A percentile compares a stretch with the other conserved stretches of the same genome.
These are phyloP conservation scores for Solanum chaucha DNA, from an alignment of 257 asterid genomes.

Conservation along the genomic window DNA sequence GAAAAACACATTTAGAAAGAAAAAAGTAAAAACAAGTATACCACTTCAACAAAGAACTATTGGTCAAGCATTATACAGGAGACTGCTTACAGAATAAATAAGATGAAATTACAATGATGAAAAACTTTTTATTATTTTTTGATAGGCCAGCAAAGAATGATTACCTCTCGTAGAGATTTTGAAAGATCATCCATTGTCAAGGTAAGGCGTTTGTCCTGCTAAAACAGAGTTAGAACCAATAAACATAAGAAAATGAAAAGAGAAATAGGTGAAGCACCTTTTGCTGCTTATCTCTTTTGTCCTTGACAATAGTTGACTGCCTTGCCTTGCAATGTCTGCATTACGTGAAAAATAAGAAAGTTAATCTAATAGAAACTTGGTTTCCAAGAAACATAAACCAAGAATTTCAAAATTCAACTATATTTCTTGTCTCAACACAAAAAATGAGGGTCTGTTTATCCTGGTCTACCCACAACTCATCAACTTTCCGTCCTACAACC, in stretches of 20 bases:
- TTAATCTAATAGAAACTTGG: neutral
- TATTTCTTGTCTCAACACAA: neutral
- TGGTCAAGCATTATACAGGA: neutral
- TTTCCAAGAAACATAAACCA: neutral
- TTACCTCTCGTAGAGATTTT: constrained; percentile 85
- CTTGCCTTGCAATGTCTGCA: constrained; percentile 94
- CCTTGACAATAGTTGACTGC: constrained; percentile 66
- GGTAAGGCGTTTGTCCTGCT: constrained; percentile 81
- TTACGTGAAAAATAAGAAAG: constrained; percentile 2
- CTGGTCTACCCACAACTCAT: neutral
- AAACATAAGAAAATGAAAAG: constrained; percentile 1
- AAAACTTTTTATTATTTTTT: neutral
- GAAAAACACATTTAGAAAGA: neutral
- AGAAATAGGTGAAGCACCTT: constrained; percentile 38
- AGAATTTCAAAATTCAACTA: neutral
- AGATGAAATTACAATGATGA: neutral
- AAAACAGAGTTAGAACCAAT: constrained; percentile 13
- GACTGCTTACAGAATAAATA: neutral
- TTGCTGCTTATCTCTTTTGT: constrained; percentile 90
- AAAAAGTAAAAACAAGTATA: neutral
- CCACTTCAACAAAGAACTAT: neutral
- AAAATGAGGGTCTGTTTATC: neutral
- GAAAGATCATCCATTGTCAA: constrained; percentile 98
- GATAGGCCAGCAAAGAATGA: neutral
- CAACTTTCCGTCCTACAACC: neutral